A percentile compares a stretch with the other conserved stretches of the same genome.
Evolutionary conservation across 208 protist species (phyloP).

Genomic region (Trypanosoma rangeli): DNA sequence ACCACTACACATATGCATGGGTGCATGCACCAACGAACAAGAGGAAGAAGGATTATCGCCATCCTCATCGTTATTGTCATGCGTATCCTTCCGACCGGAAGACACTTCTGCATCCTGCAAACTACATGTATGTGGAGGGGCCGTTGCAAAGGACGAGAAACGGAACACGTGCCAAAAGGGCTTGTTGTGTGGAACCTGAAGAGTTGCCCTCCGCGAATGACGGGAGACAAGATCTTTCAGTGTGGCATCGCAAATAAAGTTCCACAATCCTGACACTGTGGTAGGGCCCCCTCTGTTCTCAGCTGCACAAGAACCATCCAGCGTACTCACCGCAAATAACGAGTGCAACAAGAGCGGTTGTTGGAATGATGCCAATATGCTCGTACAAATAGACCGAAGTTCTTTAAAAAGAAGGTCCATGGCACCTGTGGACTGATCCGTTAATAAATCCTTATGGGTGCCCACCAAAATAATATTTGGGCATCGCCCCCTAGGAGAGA

Average conservation of each 20-base stretch:
- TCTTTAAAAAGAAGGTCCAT: conserved; percentile 25
- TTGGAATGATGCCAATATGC: conserved; percentile 5
- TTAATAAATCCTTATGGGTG: conserved; percentile 30
- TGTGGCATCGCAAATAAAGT: conserved; percentile 23
- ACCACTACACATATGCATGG: not conserved
- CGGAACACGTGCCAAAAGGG: not conserved
- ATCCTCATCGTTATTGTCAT: not conserved
- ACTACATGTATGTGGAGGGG: not conserved
- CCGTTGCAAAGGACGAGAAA: not conserved
- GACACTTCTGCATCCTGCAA: not conserved
- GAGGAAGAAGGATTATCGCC: not conserved
- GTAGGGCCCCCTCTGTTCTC: conserved; percentile 34
- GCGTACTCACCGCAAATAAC: conserved; percentile 21
- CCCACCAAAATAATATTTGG: conserved; percentile 25
- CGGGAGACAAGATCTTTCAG: conserved; percentile 16
- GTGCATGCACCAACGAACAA: not conserved
- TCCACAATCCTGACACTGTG: conserved; percentile 29
- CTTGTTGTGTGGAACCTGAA: not conserved
- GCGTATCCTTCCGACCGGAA: not conserved
- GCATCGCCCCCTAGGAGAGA: not conserved
- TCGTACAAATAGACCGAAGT: conserved; percentile 19
- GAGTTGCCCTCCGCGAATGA: not conserved
- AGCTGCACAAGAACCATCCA: conserved; percentile 23
- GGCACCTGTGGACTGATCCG: conserved; percentile 12
- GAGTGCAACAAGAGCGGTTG: conserved; percentile 7